A percentile compares a stretch with the other conserved stretches of the same genome.
These are phyloP conservation scores for Coemansia sp. DNA, from an alignment of 192 early-diverging fungal genomes.

Conservation along the genomic window DNA sequence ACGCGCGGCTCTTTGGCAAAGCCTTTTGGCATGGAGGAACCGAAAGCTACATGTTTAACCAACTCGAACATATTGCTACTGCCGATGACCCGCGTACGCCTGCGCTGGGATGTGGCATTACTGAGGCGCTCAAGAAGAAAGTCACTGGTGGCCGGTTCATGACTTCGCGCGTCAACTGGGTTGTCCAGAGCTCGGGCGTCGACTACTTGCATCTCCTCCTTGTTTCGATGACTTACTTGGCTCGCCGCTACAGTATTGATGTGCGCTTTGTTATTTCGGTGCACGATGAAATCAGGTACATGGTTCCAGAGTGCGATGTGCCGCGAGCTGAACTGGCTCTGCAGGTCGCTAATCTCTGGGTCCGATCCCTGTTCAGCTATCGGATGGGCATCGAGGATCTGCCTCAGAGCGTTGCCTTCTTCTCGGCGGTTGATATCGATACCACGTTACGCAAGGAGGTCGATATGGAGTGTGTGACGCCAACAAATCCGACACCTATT, in stretches of 20 bases:
- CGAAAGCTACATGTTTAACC: slow-evolving; percentile 96
- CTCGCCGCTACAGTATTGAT: slow-evolving; percentile 72
- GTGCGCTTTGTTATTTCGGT: slow-evolving; percentile 88
- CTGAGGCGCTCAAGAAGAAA: slow-evolving; percentile 73
- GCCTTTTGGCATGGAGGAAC: slow-evolving; percentile 85
- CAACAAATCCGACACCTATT: slow-evolving; percentile 67
- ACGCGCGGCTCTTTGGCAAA: slow-evolving; percentile 24
- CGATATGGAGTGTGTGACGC: slow-evolving; percentile 82
- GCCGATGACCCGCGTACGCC: slow-evolving; percentile 79
- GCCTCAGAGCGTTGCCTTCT: slow-evolving; percentile 89
- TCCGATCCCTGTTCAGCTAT: slow-evolving; percentile 82
- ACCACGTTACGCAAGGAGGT: slow-evolving; percentile 91
- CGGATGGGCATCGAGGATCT: slow-evolving; percentile 84
- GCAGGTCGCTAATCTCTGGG: slow-evolving; percentile 94
- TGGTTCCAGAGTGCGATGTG: slow-evolving; percentile 76
- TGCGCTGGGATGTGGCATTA: slow-evolving; percentile 83
- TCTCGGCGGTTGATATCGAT: slow-evolving; percentile 93
- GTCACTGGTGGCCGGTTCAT: slow-evolving; percentile 65
- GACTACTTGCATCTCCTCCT: slow-evolving; percentile 95
- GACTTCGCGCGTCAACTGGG: slow-evolving; percentile 95
- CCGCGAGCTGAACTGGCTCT: slow-evolving; percentile 78
- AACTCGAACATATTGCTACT: slow-evolving; percentile 78
- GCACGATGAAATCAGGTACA: slow-evolving; percentile 93
- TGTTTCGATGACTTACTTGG: slow-evolving; percentile 83
- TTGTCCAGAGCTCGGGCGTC: slow-evolving; percentile 96